Percentiles rank a stretch among this genome's conserved stretches.
Evolutionary conservation across 2,329 filamentous ascomycete species (phyloP).

Genomic region (Acrocalymma vagum): DNA sequence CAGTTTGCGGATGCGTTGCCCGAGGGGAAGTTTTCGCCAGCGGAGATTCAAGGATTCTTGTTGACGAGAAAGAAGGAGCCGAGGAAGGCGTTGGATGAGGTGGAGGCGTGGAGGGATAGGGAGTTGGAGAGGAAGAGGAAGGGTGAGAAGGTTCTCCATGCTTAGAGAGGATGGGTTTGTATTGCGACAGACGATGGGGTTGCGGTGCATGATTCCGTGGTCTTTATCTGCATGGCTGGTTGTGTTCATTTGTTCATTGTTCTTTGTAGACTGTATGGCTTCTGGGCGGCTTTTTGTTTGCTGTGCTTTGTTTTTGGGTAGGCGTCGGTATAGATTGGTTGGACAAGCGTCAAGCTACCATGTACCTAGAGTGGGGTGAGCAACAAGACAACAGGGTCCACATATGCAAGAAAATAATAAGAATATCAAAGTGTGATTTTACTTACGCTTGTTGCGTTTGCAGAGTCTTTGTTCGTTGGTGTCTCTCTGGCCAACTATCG

Average conservation of each 20-base stretch:
- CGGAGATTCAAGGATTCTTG: slow-evolving; percentile 63
- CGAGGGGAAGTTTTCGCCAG: slow-evolving; percentile 58
- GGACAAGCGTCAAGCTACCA: too few species aligned
- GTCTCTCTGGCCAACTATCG: too few species aligned
- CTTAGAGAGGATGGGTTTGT: not conserved
- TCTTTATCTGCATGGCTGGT: not conserved
- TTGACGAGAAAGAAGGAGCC: slow-evolving; percentile 61
- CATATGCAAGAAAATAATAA: too few species aligned
- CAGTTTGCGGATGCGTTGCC: slow-evolving; percentile 57
- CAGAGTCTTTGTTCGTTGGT: too few species aligned
- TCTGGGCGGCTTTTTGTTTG: too few species aligned
- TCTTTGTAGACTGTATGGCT: too few species aligned
- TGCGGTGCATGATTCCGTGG: not conserved
- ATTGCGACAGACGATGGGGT: not conserved
- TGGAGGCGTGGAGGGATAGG: slow-evolving; percentile 53
- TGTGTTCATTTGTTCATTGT: not conserved
- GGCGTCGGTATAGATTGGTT: too few species aligned
- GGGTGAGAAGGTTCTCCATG: slow-evolving; percentile 26
- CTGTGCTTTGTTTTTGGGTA: too few species aligned
- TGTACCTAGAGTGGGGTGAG: too few species aligned
- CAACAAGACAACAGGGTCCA: too few species aligned
- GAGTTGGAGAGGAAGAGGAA: slow-evolving; percentile 42
- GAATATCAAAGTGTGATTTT: too few species aligned
- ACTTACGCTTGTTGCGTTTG: too few species aligned
- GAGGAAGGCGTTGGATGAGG: slow-evolving; percentile 52